Conservation (phyloP, 164 flowering plant genomes). For the Dillenia turbinata region DNA sequence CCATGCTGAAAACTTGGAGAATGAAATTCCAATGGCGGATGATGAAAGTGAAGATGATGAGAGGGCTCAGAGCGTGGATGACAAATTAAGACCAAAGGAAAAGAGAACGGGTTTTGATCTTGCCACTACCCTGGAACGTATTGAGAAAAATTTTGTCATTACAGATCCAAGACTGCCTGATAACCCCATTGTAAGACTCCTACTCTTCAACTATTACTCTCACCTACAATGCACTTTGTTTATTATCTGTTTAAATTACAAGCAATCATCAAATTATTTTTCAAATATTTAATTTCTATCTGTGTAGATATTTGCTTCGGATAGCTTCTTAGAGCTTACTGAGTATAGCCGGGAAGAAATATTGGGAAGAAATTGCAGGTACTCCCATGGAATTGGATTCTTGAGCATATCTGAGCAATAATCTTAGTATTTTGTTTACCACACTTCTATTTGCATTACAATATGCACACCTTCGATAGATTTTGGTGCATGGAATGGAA, state of each 20-base stretch:
- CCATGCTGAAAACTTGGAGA: slow-evolving; percentile 8
- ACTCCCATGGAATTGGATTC: not conserved
- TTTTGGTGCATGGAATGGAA: too few species aligned
- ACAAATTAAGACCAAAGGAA: slow-evolving; percentile 67
- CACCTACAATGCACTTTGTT: not conserved
- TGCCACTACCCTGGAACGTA: slow-evolving; percentile 97
- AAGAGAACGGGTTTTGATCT: slow-evolving; percentile 97
- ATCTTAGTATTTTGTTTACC: too few species aligned
- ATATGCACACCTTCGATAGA: too few species aligned
- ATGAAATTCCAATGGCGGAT: slow-evolving; percentile 20
- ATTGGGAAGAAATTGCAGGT: slow-evolving; percentile 98
- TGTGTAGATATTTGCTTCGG: slow-evolving; percentile 90
- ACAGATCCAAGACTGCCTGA: slow-evolving; percentile 99
- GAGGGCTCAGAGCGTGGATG: slow-evolving; percentile 69
- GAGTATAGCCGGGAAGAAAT: slow-evolving; percentile 98
- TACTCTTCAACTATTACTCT: not conserved
- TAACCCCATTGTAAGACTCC: slow-evolving; percentile 85
- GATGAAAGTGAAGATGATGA: slow-evolving; percentile 45
- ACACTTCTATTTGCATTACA: too few species aligned
- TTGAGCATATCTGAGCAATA: not conserved
- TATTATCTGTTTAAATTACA: slow-evolving; percentile 37
- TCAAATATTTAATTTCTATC: not conserved
- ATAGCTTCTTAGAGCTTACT: slow-evolving; percentile 97
- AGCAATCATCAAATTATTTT: not conserved
- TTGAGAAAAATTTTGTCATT: slow-evolving; percentile 96